These are phyloP conservation scores for Suhomyces ambrosiae DNA, from an alignment of 1,139 yeast genomes.

Conservation along the genomic window DNA sequence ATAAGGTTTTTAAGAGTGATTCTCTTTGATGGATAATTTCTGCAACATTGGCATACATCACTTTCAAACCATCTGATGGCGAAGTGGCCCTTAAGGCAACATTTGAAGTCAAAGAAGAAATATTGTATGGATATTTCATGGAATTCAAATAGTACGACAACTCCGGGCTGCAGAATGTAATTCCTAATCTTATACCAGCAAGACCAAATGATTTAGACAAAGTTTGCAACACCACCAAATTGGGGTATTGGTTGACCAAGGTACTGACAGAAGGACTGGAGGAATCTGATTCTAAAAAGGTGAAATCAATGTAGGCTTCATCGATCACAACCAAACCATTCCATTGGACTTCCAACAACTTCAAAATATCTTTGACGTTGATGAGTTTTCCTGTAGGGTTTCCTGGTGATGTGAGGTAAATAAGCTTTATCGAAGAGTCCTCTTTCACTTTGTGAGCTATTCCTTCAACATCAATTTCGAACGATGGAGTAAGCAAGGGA, in stretches of 20 bases:
- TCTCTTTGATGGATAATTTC: constrained; percentile 58
- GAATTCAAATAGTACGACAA: constrained; percentile 74
- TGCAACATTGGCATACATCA: constrained; percentile 59
- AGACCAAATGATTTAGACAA: constrained; percentile 92
- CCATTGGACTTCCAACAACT: constrained; percentile 60
- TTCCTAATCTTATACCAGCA: constrained; percentile 90
- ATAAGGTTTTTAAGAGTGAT: constrained; percentile 53
- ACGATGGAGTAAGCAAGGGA: constrained; percentile 59
- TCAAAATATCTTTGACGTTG: constrained; percentile 48
- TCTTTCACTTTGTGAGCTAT: constrained; percentile 52
- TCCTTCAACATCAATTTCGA: constrained; percentile 65
- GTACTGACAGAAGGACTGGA: constrained; percentile 68
- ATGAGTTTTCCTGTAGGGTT: constrained; percentile 86
- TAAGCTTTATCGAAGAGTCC: constrained; percentile 68
- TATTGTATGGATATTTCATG: constrained; percentile 95
- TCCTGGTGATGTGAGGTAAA: constrained; percentile 96
- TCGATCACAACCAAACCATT: constrained; percentile 85
- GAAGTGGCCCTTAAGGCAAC: constrained; percentile 76
- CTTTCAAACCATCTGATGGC: constrained; percentile 49
- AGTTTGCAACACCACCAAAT: constrained; percentile 87
- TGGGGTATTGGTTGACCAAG: constrained; percentile 77
- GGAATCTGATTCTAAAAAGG: constrained; percentile 26
- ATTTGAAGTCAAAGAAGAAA: constrained; percentile 77
- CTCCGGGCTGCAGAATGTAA: constrained; percentile 64
- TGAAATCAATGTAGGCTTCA: constrained; percentile 93